phyloP scores from a whole-genome alignment of 306 rosid species.

The Cicer judaicum region DNA sequence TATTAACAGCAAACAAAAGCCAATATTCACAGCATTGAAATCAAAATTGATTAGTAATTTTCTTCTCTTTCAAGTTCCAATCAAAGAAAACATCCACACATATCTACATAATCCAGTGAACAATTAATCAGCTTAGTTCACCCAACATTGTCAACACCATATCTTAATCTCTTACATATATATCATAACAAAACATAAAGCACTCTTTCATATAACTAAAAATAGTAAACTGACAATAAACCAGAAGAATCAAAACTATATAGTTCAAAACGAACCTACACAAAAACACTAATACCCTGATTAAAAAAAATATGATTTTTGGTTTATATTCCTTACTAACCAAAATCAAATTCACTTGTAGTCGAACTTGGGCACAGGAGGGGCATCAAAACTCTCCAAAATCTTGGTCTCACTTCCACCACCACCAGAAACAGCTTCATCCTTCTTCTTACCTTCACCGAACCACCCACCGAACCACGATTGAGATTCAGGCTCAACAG shows the following conservation, averaged over 20 bases:
- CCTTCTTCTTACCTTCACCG: constrained; percentile 57
- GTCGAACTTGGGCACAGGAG: constrained; percentile 84
- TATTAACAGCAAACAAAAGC: background rate
- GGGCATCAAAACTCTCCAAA: constrained; percentile 95
- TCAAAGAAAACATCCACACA: background rate
- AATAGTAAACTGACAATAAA: background rate
- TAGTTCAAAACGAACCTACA: background rate
- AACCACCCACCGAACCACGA: constrained; percentile 68
- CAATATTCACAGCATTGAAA: background rate
- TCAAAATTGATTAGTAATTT: background rate
- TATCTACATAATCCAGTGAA: background rate
- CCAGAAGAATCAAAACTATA: constrained; percentile 5
- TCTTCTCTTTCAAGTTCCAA: constrained; percentile 4
- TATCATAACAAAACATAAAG: constrained; percentile 9
- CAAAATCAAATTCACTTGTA: constrained; percentile 60
- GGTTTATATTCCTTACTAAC: constrained; percentile 4
- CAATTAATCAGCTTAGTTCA: constrained; percentile 1
- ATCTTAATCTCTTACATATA: constrained; percentile 19
- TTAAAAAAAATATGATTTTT: constrained; percentile 5
- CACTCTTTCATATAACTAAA: constrained; percentile 12
- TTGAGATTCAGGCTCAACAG: constrained; percentile 4
- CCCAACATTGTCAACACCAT: background rate
- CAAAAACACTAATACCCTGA: background rate
- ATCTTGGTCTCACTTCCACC: constrained; percentile 84
- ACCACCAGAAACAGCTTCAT: constrained; percentile 42